These are phyloP conservation scores for Endothia cerciana DNA, from an alignment of 2,329 filamentous ascomycete genomes.

Conservation along the genomic window DNA sequence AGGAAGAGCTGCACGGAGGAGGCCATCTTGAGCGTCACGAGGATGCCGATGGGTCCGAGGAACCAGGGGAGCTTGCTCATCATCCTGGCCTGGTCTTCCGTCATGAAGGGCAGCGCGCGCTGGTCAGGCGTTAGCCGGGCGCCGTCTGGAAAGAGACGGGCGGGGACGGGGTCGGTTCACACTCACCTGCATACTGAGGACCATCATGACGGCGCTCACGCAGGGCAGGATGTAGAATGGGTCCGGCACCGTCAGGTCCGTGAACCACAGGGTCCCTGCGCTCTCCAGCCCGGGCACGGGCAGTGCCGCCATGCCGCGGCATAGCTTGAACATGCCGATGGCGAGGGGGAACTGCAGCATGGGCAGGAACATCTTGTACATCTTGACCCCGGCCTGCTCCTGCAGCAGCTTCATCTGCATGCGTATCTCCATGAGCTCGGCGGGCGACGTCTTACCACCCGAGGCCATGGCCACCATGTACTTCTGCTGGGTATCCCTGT, in stretches of 20 bases:
- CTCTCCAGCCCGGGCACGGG: constrained; percentile 79
- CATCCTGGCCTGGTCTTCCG: constrained; percentile 37
- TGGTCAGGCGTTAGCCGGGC: constrained; percentile 24
- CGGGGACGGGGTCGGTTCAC: background rate
- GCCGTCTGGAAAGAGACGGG: background rate
- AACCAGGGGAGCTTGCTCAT: constrained; percentile 42
- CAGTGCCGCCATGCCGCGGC: constrained; percentile 73
- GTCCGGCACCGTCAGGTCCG: constrained; percentile 75
- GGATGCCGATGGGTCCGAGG: constrained; percentile 38
- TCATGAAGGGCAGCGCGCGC: constrained; percentile 41
- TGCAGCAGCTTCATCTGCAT: constrained; percentile 56
- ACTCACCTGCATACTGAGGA: constrained; percentile 61
- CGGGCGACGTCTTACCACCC: constrained; percentile 48
- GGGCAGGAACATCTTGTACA: constrained; percentile 55
- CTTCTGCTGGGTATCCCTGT: constrained; percentile 53
- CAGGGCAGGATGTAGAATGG: constrained; percentile 77
- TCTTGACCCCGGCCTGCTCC: constrained; percentile 57
- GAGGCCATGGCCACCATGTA: constrained; percentile 48
- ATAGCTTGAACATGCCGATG: constrained; percentile 78
- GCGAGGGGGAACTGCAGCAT: constrained; percentile 69
- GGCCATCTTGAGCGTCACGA: constrained; percentile 52
- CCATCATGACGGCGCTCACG: constrained; percentile 59
- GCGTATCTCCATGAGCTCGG: constrained; percentile 49
- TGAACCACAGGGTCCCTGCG: constrained; percentile 77
- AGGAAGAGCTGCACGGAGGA: constrained; percentile 67